Evolutionary conservation across 306 rosid species (phyloP).

Genomic region (Quercus gilva): DNA sequence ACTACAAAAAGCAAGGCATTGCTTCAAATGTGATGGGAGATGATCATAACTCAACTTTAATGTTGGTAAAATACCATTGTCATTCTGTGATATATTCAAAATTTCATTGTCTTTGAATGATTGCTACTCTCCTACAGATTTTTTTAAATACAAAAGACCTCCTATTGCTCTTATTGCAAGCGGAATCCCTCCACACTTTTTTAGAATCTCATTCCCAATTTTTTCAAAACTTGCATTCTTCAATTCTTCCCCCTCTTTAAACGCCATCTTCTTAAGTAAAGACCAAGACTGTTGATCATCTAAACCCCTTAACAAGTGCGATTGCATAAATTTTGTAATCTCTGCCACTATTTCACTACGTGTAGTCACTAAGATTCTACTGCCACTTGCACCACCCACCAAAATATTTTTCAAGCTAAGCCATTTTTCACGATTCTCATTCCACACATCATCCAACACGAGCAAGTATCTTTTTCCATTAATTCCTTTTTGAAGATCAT

Average conservation of each 20-base stretch:
- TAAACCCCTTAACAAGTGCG: not conserved
- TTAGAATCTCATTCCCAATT: too few relatives aligned
- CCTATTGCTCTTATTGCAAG: too few relatives aligned
- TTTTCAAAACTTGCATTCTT: not conserved
- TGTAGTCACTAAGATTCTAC: too few relatives aligned
- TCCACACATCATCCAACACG: too few relatives aligned
- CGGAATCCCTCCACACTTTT: rapidly evolving
- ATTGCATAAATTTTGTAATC: rapidly evolving
- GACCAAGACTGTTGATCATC: not conserved
- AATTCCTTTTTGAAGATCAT: rapidly evolving
- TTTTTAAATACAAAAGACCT: rapidly evolving
- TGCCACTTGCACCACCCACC: rapidly evolving
- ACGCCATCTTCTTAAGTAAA: not conserved
- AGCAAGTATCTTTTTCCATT: rapidly evolving
- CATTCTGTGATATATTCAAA: rapidly evolving
- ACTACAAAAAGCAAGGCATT: too few relatives aligned
- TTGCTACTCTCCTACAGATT: rapidly evolving
- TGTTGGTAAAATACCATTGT: too few relatives aligned
- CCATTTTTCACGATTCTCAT: too few relatives aligned
- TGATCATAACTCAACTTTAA: rapidly evolving
- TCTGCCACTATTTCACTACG: rapidly evolving
- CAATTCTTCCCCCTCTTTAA: not conserved
- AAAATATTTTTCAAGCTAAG: rapidly evolving
- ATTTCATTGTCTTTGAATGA: rapidly evolving
- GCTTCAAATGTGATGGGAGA: rapidly evolving